Conservation (phyloP, 768 basidiomycete genomes). For the Crepidotus variabilis region DNA sequence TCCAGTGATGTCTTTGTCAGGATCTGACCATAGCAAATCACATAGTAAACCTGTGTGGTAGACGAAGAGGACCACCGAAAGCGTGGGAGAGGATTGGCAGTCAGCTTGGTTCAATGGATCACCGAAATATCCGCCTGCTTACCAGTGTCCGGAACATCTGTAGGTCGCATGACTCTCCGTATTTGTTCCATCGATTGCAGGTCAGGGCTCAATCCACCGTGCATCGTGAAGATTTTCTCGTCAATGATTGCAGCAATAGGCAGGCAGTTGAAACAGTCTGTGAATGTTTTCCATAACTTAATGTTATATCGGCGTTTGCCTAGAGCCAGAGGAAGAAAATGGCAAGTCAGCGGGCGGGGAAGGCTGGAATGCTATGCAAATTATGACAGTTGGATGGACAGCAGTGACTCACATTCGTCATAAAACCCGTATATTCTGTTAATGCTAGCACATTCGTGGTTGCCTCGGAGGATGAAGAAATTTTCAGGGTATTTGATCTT, state of each 20-base stretch:
- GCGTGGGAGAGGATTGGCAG: constrained; percentile 5
- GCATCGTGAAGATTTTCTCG: constrained; percentile 99
- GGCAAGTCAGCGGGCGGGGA: constrained; percentile 5
- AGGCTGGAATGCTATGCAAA: constrained; percentile 2
- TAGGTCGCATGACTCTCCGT: constrained; percentile 97
- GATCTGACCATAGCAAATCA: constrained; percentile 98
- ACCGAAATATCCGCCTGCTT: constrained; percentile 18
- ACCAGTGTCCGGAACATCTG: constrained; percentile 99
- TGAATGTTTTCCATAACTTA: constrained; percentile 99
- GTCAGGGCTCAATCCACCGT: constrained; percentile 95
- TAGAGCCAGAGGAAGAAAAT: constrained; percentile 25
- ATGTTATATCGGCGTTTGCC: constrained; percentile 99
- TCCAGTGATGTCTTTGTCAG: constrained; percentile 98
- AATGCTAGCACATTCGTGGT: constrained; percentile 99
- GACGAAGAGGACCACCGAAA: constrained; percentile 2
- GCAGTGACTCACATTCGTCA: constrained; percentile 83
- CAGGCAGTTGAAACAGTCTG: constrained; percentile 99
- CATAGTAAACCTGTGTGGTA: constrained; percentile 73
- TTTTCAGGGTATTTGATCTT: constrained; percentile 99
- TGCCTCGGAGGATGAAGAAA: constrained; percentile 98
- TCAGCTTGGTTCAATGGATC: neutral
- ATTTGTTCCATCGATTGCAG: constrained; percentile 99
- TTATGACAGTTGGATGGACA: constrained; percentile 3
- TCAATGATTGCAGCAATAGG: constrained; percentile 99
- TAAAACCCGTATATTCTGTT: constrained; percentile 99